phyloP scores from a whole-genome alignment of 192 early-diverging fungal genomes.

The Martensiomyces pterosporus region DNA sequence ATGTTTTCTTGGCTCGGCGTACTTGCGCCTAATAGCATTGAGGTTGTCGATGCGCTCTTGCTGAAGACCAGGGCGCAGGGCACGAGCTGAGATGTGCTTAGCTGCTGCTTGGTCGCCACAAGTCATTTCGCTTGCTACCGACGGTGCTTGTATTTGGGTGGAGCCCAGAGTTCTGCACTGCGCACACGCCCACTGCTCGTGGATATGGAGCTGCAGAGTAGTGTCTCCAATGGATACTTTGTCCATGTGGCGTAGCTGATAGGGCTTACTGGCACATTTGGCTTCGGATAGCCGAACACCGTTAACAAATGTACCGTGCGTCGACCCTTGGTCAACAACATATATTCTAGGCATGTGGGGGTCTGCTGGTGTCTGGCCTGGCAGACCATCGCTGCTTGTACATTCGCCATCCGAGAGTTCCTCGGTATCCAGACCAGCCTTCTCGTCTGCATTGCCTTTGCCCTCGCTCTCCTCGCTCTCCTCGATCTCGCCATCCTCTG shows the following conservation, averaged over 20 bases:
- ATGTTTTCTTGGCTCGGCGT: conserved; percentile 14
- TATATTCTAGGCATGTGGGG: conserved; percentile 22
- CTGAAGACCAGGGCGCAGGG: conserved; percentile 6
- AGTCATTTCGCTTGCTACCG: too few species aligned
- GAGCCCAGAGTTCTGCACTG: conserved; percentile 53
- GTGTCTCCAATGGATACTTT: conserved; percentile 57
- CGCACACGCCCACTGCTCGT: conserved; percentile 59
- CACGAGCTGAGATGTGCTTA: too few species aligned
- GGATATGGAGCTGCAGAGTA: conserved; percentile 59
- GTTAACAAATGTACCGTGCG: conserved; percentile 75
- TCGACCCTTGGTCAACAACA: conserved; percentile 66
- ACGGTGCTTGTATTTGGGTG: conserved; percentile 50
- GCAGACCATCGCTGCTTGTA: not conserved
- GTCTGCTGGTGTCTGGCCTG: not conserved
- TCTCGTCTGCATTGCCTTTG: not conserved
- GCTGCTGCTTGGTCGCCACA: too few species aligned
- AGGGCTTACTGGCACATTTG: conserved; percentile 61
- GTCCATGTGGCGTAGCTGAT: conserved; percentile 55
- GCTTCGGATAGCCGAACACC: conserved; percentile 57
- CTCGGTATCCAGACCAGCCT: too few species aligned
- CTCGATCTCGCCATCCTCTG: conserved; percentile 39
- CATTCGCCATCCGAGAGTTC: conserved; percentile 31
- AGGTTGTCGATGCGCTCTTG: conserved; percentile 19
- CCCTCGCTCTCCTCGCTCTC: conserved; percentile 1
- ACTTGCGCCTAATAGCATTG: conserved; percentile 21